These are phyloP conservation scores for Plasmodium sp. DNA, from an alignment of 169 alveolate species.

Conservation along the genomic window DNA sequence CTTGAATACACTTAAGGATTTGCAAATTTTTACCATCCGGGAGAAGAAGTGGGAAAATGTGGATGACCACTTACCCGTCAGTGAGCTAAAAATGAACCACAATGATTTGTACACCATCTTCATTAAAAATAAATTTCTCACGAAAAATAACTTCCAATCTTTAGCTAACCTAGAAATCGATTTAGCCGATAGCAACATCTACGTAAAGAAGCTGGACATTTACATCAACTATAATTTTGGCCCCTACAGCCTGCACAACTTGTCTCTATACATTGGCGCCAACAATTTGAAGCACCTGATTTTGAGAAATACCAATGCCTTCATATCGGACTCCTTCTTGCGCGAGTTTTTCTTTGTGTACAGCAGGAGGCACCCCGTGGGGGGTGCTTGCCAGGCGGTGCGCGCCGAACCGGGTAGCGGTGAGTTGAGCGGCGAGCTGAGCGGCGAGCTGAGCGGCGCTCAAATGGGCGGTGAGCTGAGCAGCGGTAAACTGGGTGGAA, in stretches of 20 bases:
- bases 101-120: constrained; percentile 24
- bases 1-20: neutral
- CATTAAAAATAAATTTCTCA: constrained; percentile 10
- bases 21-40: constrained; percentile 19
- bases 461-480: neutral
- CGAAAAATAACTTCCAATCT: constrained; percentile 16
- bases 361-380: constrained; percentile 4
- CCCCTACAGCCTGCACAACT: constrained; percentile 34
- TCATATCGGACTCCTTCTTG: constrained; percentile 40
- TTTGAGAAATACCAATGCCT: constrained; percentile 16
- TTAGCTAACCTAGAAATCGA: constrained; percentile 53
- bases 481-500: neutral
- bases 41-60: constrained; percentile 46
- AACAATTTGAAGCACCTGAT: constrained; percentile 29
- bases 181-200: constrained; percentile 36
- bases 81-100: constrained; percentile 23
- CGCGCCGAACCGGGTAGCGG: neutral
- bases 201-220: constrained; percentile 39
- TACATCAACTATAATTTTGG: constrained; percentile 31
- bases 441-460: neutral
- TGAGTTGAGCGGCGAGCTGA: neutral
- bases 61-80: neutral
- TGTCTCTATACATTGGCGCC: constrained; percentile 21
- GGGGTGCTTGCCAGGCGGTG: neutral
- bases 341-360: constrained; percentile 60